phyloP scores from a whole-genome alignment of 2,329 filamentous ascomycete species.

The Zelopaecilomyces penicillatus region DNA sequence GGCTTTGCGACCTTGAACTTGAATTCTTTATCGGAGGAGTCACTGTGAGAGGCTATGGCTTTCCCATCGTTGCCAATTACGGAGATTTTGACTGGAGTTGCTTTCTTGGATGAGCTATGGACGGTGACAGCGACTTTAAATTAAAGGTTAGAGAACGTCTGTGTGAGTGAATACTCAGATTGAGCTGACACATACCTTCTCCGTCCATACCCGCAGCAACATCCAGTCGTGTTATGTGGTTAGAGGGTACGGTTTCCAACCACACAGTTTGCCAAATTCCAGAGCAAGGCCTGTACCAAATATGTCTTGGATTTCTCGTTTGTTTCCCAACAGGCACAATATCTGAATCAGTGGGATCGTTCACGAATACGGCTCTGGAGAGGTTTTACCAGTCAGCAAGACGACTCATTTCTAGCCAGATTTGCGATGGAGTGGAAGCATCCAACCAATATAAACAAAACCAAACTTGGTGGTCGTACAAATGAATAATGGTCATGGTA shows the following conservation, averaged over 20 bases:
- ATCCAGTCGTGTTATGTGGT: conserved; percentile 51
- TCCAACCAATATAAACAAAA: background rate
- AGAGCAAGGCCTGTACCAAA: conserved; percentile 65
- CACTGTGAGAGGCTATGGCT: conserved; percentile 34
- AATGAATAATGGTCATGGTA: background rate
- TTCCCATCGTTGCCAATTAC: conserved; percentile 29
- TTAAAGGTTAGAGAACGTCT: background rate
- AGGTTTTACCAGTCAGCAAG: background rate
- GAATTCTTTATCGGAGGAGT: conserved; percentile 41
- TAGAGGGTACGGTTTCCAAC: conserved; percentile 53
- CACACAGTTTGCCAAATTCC: conserved; percentile 71
- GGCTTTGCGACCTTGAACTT: conserved; percentile 46
- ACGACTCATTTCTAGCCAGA: background rate
- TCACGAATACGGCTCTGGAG: conserved; percentile 52
- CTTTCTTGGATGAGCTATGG: conserved; percentile 32
- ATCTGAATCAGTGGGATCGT: conserved; percentile 56
- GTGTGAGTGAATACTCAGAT: background rate
- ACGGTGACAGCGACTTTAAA: conserved; percentile 47
- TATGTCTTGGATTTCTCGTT: conserved; percentile 46
- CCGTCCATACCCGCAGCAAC: conserved; percentile 49
- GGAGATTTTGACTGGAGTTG: conserved; percentile 26
- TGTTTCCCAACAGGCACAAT: conserved; percentile 62
- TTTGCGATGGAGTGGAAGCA: background rate
- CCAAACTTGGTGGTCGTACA: background rate
- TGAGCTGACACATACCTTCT: conserved; percentile 27